Evolutionary conservation across 805 yeast genomes (phyloP), one percentile per base, ranked within the genome.

Genomic region (Dipodascus albidus): DNA sequence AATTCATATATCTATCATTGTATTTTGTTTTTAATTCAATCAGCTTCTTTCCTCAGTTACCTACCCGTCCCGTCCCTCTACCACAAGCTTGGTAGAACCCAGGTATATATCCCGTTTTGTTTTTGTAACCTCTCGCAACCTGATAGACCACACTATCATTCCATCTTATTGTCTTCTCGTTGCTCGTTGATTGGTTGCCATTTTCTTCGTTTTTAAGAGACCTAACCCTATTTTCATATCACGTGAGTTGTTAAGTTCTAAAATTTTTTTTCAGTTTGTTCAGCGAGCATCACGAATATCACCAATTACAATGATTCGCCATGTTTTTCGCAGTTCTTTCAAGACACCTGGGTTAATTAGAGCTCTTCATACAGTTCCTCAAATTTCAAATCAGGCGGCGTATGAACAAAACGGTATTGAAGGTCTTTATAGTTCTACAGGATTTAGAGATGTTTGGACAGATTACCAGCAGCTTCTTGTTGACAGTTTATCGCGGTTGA

Each of bases 371-470:
- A 71, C 78, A 1, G 85, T 82, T 3, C 95, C 96, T 3, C 67
- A 60, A 35, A 70, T 87, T 42, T 65, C 71, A 3, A 63, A 71
- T 50, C 72, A 73, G 53, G 70, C 65, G 6, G 54, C 58, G 23
- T 80, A 68, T 64, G 50, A 69, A 15, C 48, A 63, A 22, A 57
- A 68, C 9, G 91, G 91, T 9, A 76, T 87, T 56, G 69, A 74
- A 53, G 88, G 89, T 0, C 70, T 88, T 50, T 84, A 78, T 71
- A 72, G 85, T 3, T 63, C 81, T 1, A 65, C 74, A 53, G 96
- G 88, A 33, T 87, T 82, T 70, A 70, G 82, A 54, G 69, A 76
- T 2, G 85, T 89, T 2, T 91, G 97, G 97, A 70, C 70, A 2
- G 85, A 89, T 53, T 83, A 87, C 67, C 99, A 91, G 70, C 74